Conservation (phyloP, 192 early-diverging fungal genomes). For the Phycomyces nitens region DNA sequence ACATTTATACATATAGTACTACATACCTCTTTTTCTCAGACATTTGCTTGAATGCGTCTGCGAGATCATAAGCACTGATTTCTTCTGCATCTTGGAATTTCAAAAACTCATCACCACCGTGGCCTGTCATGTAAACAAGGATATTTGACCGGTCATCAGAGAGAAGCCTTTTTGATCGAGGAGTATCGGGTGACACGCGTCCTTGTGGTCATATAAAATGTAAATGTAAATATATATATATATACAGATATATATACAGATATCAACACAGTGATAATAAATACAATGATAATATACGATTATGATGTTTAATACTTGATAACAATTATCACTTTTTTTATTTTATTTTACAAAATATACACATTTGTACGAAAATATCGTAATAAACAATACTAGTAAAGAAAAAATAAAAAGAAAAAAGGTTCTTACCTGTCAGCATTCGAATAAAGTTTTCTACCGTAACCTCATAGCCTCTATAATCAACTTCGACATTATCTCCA, state of each 20-base stretch:
- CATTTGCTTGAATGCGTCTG: constrained; percentile 98
- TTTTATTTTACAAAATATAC: too few relatives aligned
- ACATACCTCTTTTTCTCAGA: constrained; percentile 81
- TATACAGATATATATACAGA: neutral
- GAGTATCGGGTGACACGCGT: constrained; percentile 80
- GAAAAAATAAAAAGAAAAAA: neutral
- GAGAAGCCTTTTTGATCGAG: constrained; percentile 89
- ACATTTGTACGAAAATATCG: too few relatives aligned
- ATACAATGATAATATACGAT: too few relatives aligned
- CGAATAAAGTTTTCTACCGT: constrained; percentile 98
- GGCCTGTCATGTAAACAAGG: constrained; percentile 97
- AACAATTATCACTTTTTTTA: too few relatives aligned
- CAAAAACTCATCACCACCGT: constrained; percentile 97
- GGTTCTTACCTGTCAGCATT: constrained; percentile 70
- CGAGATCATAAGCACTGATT: constrained; percentile 91
- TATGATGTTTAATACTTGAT: too few relatives aligned
- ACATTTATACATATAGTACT: neutral
- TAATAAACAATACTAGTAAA: too few relatives aligned
- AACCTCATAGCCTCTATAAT: constrained; percentile 98
- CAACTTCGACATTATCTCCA: constrained; percentile 96
- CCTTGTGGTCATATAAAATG: too few relatives aligned
- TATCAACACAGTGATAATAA: neutral
- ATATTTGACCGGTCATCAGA: constrained; percentile 96
- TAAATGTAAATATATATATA: too few relatives aligned
- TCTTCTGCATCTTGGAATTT: constrained; percentile 99